Evolutionary conservation across 2,329 filamentous ascomycete genomes (phyloP), one percentile per base, ranked within the genome.

Genomic region (Arthrobotrys musiformis): DNA sequence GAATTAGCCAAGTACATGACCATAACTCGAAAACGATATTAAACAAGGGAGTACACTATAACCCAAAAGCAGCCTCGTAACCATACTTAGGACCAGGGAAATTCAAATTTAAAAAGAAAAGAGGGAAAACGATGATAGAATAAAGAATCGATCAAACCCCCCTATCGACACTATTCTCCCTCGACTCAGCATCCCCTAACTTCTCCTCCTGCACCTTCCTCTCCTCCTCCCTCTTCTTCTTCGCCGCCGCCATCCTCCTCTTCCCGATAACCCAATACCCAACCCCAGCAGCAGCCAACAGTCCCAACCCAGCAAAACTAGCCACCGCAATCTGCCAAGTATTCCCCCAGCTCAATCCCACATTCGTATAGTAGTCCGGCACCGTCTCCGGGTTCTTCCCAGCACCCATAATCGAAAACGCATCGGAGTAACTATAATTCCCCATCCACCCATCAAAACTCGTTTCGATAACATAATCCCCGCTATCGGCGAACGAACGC

Each of bases 361-460:
- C 4, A 26, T 62, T 24, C 37, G 19, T 28, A 5, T 44, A n/a
- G 35, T 56, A 56, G 9, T 40, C 58, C 15, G 40, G 58, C 15
- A 48, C 1, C 1, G 40, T 37, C 15, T 22, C 22, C 17, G 58
- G 37, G 15, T 44, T 46, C 11, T 7, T 1, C 3, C 58, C 42
- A 7, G 37, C 58, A 1, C 58, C 58, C 37, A 62, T 46, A 15
- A 62, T 46, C 22, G 37, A 8, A 46, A 62, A 62, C 58, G 24
- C 24, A 4, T 46, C 9, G 11, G 58, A 62, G 8, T 62, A 62
- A 22, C 58, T 62, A 62, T 46, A 62, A 62, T 62, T 44, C 24
- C 42, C 42, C 58, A 37, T 40, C n/a, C 15, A 33, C 13, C 8
- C 17, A 46, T 62, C 58, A 33, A 22, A 62, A 19, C 42, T 44